Percentiles rank a stretch among this genome's conserved stretches.
phyloP scores from a whole-genome alignment of 2,329 filamentous ascomycete species.

The Sclerotinia spermophila region DNA sequence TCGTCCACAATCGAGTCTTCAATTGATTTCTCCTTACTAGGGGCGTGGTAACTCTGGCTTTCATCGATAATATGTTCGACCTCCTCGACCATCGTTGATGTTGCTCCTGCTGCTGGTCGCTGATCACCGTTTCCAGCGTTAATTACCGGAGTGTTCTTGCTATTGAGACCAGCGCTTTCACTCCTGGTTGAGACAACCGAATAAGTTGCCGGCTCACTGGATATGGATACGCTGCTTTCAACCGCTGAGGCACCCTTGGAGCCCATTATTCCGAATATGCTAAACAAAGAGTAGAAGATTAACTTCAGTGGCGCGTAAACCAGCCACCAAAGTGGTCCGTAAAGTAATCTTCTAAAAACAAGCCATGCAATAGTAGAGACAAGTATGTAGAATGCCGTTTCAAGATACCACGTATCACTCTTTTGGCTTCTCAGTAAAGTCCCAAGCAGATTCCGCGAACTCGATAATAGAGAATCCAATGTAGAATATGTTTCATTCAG shows the following conservation, averaged over 20 bases:
- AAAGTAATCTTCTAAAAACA: slow-evolving; percentile 77
- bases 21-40: slow-evolving; percentile 34
- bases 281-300: slow-evolving; percentile 56
- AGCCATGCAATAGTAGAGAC: slow-evolving; percentile 78
- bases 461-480: slow-evolving; percentile 72
- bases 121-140: neutral
- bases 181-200: slow-evolving; percentile 25
- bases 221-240: slow-evolving; percentile 19
- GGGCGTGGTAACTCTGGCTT: slow-evolving; percentile 34
- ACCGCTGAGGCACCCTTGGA: slow-evolving; percentile 19
- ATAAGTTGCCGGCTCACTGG: slow-evolving; percentile 19
- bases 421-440: slow-evolving; percentile 85
- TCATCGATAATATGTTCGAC: slow-evolving; percentile 53
- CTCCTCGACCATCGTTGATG: slow-evolving; percentile 46
- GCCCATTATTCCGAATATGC: slow-evolving; percentile 47
- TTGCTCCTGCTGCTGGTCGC: slow-evolving; percentile 4
- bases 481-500: slow-evolving; percentile 78
- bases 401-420: slow-evolving; percentile 96
- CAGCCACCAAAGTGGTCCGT: slow-evolving; percentile 88
- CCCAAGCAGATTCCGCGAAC: slow-evolving; percentile 69
- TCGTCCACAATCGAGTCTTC: slow-evolving; percentile 34
- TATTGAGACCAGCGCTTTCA: slow-evolving; percentile 9
- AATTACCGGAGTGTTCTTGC: neutral
- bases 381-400: slow-evolving; percentile 82
- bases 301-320: slow-evolving; percentile 77